Percentiles rank a stretch among this genome's conserved stretches.
phyloP scores from a whole-genome alignment of 306 rosid genomes.

The Mucuna pruriens region DNA sequence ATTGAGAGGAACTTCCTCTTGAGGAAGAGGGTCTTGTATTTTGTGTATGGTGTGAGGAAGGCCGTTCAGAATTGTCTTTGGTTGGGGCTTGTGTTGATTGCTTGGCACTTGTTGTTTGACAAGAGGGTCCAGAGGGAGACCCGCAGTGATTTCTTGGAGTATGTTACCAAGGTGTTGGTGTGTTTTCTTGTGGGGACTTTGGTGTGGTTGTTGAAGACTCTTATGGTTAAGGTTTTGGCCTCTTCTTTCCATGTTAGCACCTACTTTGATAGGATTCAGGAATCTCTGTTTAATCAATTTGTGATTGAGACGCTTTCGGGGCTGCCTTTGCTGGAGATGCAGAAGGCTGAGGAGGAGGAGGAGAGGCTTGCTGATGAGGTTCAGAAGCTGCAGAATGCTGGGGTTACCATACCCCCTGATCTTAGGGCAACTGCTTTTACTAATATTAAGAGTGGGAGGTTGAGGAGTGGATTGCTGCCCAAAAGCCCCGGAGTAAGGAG shows the following conservation, averaged over 20 bases:
- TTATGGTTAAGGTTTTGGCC: conserved; percentile 78
- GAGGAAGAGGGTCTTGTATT: conserved; percentile 77
- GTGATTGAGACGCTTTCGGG: conserved; percentile 86
- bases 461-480: conserved; percentile 48
- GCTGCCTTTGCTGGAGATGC: conserved; percentile 66
- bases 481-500: conserved; percentile 51
- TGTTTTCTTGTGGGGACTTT: conserved; percentile 74
- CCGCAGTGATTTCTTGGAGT: conserved; percentile 28
- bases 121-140: conserved; percentile 71
- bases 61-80: conserved; percentile 81
- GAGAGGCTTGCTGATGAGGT: conserved; percentile 76
- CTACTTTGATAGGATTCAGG: conserved; percentile 87
- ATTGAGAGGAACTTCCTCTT: conserved; percentile 77
- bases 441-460: conserved; percentile 49
- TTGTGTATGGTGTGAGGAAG: conserved; percentile 76
- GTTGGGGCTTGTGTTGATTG: conserved; percentile 81
- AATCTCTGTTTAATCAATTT: conserved; percentile 76
- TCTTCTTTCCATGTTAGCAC: conserved; percentile 87
- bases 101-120: conserved; percentile 77
- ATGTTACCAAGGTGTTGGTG: conserved; percentile 63
- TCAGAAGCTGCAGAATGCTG: conserved; percentile 82
- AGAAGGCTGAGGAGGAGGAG: conserved; percentile 70
- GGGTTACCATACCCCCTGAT: conserved; percentile 76
- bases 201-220: conserved; percentile 78
- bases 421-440: conserved; percentile 56